Evolutionary conservation across 2,329 filamentous ascomycete species (phyloP).

Genomic region (Exophiala lecanii-corni): DNA sequence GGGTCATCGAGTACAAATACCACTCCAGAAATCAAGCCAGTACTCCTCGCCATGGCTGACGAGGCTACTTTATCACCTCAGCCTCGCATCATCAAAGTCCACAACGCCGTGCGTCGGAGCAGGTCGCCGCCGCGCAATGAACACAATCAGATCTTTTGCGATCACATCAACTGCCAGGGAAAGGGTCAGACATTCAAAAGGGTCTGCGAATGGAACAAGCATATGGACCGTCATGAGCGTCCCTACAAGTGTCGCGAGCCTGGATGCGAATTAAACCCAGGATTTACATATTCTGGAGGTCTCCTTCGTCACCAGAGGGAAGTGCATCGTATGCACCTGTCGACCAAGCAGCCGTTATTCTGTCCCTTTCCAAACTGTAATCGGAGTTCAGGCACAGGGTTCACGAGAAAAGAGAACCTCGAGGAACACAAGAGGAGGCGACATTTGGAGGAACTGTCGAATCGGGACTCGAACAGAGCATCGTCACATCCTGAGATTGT

Average conservation of each 20-base stretch:
- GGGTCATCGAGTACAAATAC: conserved; percentile 4
- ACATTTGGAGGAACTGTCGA: conserved; percentile 45
- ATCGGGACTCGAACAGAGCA: conserved; percentile 1
- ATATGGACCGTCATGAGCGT: conserved; percentile 96
- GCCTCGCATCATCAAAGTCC: background rate
- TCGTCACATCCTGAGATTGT: conserved; percentile 2
- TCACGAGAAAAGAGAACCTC: conserved; percentile 88
- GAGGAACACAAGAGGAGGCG: conserved; percentile 89
- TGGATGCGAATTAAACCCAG: conserved; percentile 86
- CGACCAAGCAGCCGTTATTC: conserved; percentile 72
- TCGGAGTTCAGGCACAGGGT: conserved; percentile 79
- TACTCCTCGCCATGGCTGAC: conserved; percentile 11
- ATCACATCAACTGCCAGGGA: conserved; percentile 63
- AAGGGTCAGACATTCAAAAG: conserved; percentile 64
- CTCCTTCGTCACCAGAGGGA: conserved; percentile 86
- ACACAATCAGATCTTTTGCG: conserved; percentile 74
- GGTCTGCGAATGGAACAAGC: conserved; percentile 95
- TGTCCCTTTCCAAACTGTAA: conserved; percentile 87
- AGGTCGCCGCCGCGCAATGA: conserved; percentile 53
- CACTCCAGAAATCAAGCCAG: conserved; percentile 11
- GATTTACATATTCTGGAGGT: conserved; percentile 92
- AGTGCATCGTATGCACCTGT: conserved; percentile 85
- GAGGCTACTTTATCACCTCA: conserved; percentile 5
- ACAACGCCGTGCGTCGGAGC: conserved; percentile 12
- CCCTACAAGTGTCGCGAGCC: conserved; percentile 79